Conservation (phyloP, 805 yeast species). For the Torulaspora delbrueckii region DNA sequence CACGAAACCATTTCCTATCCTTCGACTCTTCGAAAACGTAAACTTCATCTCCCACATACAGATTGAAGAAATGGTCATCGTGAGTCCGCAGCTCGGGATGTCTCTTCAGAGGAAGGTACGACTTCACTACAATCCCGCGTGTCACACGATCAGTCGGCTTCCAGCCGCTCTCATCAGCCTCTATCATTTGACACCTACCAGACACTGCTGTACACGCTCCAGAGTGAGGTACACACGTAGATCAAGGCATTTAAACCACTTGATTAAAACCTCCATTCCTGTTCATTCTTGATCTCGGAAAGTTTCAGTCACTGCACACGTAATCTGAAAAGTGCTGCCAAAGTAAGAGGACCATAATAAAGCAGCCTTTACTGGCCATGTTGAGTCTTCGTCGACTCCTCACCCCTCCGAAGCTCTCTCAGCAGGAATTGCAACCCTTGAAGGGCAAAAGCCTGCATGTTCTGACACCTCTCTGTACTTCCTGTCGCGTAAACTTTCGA, state of each 20-base stretch:
- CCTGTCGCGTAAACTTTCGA: conserved; percentile 46
- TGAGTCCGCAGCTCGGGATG: conserved; percentile 35
- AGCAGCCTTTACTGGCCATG: neutral
- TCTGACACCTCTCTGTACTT: conserved; percentile 48
- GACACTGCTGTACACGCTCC: neutral
- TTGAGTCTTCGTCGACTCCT: conserved; percentile 2
- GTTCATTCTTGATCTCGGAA: neutral
- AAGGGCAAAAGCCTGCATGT: conserved; percentile 74
- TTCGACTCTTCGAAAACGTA: conserved; percentile 61
- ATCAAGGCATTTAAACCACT: neutral
- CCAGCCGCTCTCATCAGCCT: conserved; percentile 33
- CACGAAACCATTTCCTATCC: conserved; percentile 68
- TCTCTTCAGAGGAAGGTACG: conserved; percentile 45
- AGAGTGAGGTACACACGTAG: neutral
- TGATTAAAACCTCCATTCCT: neutral
- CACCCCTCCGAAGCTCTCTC: conserved; percentile 39
- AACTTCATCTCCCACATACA: conserved; percentile 74
- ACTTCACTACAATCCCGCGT: conserved; percentile 41
- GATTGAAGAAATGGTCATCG: conserved; percentile 42
- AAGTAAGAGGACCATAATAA: neutral
- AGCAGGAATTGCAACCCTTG: conserved; percentile 59
- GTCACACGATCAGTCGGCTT: conserved; percentile 43
- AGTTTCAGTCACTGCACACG: conserved; percentile 4
- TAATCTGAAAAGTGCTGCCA: neutral
- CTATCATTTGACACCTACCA: neutral